Evolutionary conservation across 306 rosid species (phyloP), one percentile per base, ranked within the genome.

Genomic region (Acacia melanoxylon): DNA sequence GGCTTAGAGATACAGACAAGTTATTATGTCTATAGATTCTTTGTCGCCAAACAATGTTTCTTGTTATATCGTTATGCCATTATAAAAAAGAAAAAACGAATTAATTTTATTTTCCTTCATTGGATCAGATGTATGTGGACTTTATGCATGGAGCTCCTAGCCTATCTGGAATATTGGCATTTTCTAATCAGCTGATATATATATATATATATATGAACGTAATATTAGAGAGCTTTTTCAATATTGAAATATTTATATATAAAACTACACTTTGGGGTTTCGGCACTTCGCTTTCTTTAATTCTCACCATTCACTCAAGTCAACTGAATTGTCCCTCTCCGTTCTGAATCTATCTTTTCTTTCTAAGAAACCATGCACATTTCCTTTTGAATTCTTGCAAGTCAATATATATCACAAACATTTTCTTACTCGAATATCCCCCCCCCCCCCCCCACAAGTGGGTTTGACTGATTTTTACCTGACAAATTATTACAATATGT

Each of bases 81-180:
- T 37, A 6, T 0, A 5, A 5, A 37, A 37, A 37, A 6, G 1
- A 2, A 31, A 37, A 37, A 37, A 35, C 0, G 7, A 6, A 29
- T 29, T 29, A 37, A 37, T 37, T 37, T 37, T 41, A 75, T 68
- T 54, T 74, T 75, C 35, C 48, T 66, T 75, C 29, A 4, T 6
- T 76, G 65, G 16, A 58, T 8, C 4, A 65, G 17, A 48, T 45
- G 15, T 12, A 61, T 29, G 40, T 70, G 68, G 11, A 17, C 51
- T 48, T 45, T 33, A 16, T 22, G 59, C 10, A 31, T 37, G 58
- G 12, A 15, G 9, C 35, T 71, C 48, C 16, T 22, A 8, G 44
- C 85, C 78, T 58, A 22, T 51, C 16, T 3, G 44, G 82, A 68
- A 78, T 73, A 51, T 52, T 78, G 22, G 29, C 31, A 58, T 58